Evolutionary conservation across 2,329 filamentous ascomycete genomes (phyloP).

Genomic region (Aspergillus phoenicis): DNA sequence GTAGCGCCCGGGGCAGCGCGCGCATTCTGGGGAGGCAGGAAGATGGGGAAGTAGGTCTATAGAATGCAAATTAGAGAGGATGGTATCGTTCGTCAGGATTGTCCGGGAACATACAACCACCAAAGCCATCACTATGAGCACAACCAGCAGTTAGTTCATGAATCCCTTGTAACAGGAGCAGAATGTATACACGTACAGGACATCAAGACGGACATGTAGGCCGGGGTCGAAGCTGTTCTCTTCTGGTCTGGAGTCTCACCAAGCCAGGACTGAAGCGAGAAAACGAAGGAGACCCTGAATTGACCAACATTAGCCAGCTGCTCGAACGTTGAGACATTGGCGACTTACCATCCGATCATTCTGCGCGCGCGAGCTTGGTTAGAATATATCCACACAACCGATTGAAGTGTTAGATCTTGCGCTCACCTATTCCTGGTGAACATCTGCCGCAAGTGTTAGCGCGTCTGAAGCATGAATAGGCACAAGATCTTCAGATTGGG

Average conservation of each 20-base stretch:
- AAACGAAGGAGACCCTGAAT: constrained; percentile 51
- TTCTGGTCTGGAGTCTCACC: constrained; percentile 52
- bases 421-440: constrained; percentile 83
- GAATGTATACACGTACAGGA: constrained; percentile 59
- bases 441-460: constrained; percentile 58
- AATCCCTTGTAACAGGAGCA: background rate
- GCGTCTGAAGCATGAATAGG: constrained; percentile 1
- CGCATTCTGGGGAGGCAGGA: constrained; percentile 58
- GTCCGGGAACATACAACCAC: constrained; percentile 46
- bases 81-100: background rate
- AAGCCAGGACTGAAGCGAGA: constrained; percentile 52
- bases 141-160: constrained; percentile 18
- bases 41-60: constrained; percentile 65
- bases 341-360: constrained; percentile 63
- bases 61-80: constrained; percentile 24
- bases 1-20: constrained; percentile 45
- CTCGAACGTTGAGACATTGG: background rate
- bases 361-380: constrained; percentile 39
- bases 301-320: constrained; percentile 20
- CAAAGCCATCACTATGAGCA: constrained; percentile 61
- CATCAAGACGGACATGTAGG: constrained; percentile 76
- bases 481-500: background rate
- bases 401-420: background rate
- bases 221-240: constrained; percentile 68
- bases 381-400: constrained; percentile 11